Percentiles rank a stretch among this genome's conserved stretches.
phyloP scores from a whole-genome alignment of 441 rosid genomes.

The Theobroma grandiflorum region DNA sequence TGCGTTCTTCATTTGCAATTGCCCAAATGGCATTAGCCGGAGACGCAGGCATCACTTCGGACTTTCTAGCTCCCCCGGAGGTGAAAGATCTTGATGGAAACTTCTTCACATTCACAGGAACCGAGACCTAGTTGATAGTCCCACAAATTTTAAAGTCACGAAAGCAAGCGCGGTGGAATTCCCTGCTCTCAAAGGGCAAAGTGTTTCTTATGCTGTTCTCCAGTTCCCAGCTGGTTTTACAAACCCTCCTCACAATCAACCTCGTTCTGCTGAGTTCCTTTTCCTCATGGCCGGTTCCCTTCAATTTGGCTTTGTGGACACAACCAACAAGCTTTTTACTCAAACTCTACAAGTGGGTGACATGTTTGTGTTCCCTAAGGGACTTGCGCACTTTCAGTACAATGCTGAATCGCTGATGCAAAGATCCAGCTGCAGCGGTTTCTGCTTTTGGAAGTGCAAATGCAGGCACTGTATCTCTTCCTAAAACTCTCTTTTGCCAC shows the following conservation, averaged over 20 bases:
- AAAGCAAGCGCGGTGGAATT: constrained; percentile 40
- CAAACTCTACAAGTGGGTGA: constrained; percentile 41
- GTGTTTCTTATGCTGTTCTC: constrained; percentile 44
- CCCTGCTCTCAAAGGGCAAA: constrained; percentile 43
- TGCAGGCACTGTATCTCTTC: constrained; percentile 38
- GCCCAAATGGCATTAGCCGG: constrained; percentile 31
- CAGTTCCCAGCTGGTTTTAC: constrained; percentile 29
- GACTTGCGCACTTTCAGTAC: constrained; percentile 47
- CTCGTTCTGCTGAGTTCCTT: constrained; percentile 43
- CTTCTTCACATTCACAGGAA: constrained; percentile 44
- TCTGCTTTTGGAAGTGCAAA: constrained; percentile 42
- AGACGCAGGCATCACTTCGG: constrained; percentile 39
- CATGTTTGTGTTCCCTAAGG: constrained; percentile 45
- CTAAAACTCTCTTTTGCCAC: constrained; percentile 36
- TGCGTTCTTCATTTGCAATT: constrained; percentile 21
- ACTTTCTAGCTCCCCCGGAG: constrained; percentile 33
- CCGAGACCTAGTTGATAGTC: constrained; percentile 22
- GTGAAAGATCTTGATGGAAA: constrained; percentile 10
- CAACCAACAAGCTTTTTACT: constrained; percentile 39
- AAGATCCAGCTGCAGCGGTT: constrained; percentile 27
- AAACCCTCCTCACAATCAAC: constrained; percentile 45
- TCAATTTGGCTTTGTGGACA: constrained; percentile 42
- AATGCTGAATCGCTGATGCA: constrained; percentile 35
- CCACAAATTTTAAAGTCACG: constrained; percentile 27
- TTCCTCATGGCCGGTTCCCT: constrained; percentile 29